These are phyloP conservation scores for Septoria linicola DNA, from an alignment of 2,329 filamentous ascomycete genomes.

Conservation along the genomic window DNA sequence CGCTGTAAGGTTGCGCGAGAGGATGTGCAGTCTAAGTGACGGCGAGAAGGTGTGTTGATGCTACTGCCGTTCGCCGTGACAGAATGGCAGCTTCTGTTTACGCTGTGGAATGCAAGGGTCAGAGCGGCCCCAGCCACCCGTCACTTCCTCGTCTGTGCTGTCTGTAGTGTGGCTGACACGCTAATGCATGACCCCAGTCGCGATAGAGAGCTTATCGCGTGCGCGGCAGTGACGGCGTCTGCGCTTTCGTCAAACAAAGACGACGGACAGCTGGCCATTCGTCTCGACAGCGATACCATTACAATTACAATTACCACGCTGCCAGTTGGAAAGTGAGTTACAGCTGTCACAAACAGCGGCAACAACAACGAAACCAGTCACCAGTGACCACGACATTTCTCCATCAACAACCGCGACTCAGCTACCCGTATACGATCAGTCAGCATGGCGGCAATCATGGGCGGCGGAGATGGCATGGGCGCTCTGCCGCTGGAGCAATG, in stretches of 20 bases:
- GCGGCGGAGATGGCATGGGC: conserved; percentile 46
- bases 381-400: not conserved
- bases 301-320: not conserved
- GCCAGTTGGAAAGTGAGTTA: not conserved
- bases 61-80: not conserved
- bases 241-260: not conserved
- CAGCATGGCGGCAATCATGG: conserved; percentile 48
- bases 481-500: conserved; percentile 87
- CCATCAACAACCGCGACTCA: not conserved
- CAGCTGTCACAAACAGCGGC: too few species aligned
- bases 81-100: conserved; percentile 11
- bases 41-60: not conserved
- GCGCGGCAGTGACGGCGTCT: not conserved
- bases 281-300: not conserved
- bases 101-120: conserved; percentile 6
- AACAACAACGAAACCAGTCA: not conserved
- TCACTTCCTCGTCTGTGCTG: not conserved
- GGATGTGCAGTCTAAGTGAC: not conserved
- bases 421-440: not conserved
- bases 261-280: not conserved
- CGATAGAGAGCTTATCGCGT: too few species aligned
- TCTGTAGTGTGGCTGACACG: conserved; percentile 9
- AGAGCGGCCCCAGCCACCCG: not conserved
- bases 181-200: not conserved
- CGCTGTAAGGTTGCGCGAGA: conserved; percentile 1